Conservation (phyloP, 768 basidiomycete genomes). For the Kwoniella mangroviensis region DNA sequence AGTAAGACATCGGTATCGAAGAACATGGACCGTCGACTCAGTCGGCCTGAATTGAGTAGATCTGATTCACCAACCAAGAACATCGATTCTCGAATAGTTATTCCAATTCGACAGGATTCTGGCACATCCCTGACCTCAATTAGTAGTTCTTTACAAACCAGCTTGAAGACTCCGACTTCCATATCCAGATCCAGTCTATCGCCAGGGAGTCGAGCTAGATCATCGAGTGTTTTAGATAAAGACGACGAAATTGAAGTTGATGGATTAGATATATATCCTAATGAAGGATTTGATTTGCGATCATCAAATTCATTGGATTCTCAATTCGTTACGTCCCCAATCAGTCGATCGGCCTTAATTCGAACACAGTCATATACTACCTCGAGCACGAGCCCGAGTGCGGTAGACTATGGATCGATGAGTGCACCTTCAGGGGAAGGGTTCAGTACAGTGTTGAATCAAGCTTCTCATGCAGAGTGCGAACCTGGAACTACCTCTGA, state of each 20-base stretch:
- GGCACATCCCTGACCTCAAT: not conserved
- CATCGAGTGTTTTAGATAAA: not conserved
- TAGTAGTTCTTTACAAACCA: not conserved
- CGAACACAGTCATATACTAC: not conserved
- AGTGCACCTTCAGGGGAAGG: constrained; percentile 25
- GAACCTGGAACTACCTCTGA: constrained; percentile 88
- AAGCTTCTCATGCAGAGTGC: constrained; percentile 93
- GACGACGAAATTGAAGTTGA: not conserved
- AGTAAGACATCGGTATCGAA: too few species aligned
- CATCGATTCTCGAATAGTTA: not conserved
- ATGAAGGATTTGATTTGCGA: constrained; percentile 7
- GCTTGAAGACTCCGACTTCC: not conserved
- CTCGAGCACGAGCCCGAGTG: too few species aligned
- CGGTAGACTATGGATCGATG: not conserved
- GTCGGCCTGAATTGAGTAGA: not conserved
- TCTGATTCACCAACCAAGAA: not conserved
- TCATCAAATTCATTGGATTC: not conserved
- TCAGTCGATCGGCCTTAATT: not conserved
- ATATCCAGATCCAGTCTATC: constrained; percentile 1
- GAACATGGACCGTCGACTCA: not conserved
- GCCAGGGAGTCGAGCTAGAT: not conserved
- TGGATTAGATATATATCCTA: not conserved
- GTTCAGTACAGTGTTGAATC: constrained; percentile 85
- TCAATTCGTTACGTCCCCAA: not conserved
- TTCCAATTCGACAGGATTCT: not conserved